These are phyloP conservation scores for Phytophthora pinifolia DNA, from an alignment of 352 stramenopile species.

Conservation along the genomic window DNA sequence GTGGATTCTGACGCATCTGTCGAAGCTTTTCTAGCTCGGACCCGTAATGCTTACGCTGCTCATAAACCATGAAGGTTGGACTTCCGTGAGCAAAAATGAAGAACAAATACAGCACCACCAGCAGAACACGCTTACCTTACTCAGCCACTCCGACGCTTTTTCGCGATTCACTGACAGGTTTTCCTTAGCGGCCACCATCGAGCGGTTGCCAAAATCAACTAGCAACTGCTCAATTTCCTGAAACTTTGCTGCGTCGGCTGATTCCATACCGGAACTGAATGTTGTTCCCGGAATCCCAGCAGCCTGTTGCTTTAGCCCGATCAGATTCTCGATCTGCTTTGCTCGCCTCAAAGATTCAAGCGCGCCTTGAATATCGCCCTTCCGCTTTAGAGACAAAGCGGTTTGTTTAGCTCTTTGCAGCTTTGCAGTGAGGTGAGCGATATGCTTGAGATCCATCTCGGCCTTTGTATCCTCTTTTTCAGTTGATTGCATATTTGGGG, in stretches of 20 bases:
- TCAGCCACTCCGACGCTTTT: constrained; percentile 55
- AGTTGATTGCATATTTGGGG: constrained; percentile 6
- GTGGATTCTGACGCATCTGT: constrained; percentile 44
- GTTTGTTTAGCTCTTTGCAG: constrained; percentile 42
- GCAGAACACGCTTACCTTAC: constrained; percentile 36
- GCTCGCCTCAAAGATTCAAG: constrained; percentile 65
- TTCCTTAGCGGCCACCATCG: constrained; percentile 50
- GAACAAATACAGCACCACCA: not conserved
- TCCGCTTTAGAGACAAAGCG: constrained; percentile 56
- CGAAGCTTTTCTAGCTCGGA: constrained; percentile 51
- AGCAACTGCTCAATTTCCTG: constrained; percentile 63
- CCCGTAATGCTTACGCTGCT: constrained; percentile 64
- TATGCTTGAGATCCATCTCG: constrained; percentile 1
- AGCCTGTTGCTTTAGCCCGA: constrained; percentile 47
- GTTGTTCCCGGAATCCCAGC: not conserved
- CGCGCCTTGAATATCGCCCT: constrained; percentile 55
- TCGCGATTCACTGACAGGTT: constrained; percentile 47
- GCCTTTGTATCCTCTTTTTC: not conserved
- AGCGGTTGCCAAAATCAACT: constrained; percentile 64
- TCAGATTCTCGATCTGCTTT: constrained; percentile 70
- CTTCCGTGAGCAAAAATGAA: not conserved
- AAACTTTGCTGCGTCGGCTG: constrained; percentile 34
- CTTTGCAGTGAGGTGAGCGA: constrained; percentile 43
- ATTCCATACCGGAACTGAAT: constrained; percentile 11
- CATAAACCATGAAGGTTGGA: not conserved